These are phyloP conservation scores for Cladosporium halotolerans DNA, from an alignment of 2,329 filamentous ascomycete genomes.

Conservation along the genomic window DNA sequence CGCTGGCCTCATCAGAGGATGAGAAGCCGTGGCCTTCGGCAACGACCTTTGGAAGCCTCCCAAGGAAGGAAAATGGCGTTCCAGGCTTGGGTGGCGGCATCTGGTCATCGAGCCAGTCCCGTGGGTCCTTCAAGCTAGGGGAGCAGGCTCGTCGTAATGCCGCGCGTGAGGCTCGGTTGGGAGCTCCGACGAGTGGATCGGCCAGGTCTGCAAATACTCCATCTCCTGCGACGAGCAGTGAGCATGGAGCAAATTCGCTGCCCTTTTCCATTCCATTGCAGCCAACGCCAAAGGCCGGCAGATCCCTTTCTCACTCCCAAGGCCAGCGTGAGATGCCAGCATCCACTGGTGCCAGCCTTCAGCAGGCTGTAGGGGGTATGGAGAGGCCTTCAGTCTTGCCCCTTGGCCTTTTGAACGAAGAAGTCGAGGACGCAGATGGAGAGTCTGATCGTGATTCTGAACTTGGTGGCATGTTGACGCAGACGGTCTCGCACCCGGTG, in stretches of 20 bases:
- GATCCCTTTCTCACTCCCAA: conserved; percentile 90
- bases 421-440: conserved; percentile 4
- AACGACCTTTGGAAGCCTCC: conserved; percentile 51
- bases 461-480: conserved; percentile 22
- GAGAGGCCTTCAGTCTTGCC: conserved; percentile 6
- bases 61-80: conserved; percentile 27
- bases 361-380: conserved; percentile 1
- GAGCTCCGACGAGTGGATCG: conserved; percentile 35
- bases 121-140: conserved; percentile 28
- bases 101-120: conserved; percentile 24
- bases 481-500: conserved; percentile 28
- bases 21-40: conserved; percentile 49
- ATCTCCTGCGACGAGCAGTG: conserved; percentile 32
- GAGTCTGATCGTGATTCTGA: conserved; percentile 13
- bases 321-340: conserved; percentile 23
- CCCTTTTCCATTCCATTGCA: conserved; percentile 84
- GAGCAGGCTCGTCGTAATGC: conserved; percentile 24
- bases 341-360: background rate
- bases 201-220: conserved; percentile 31
- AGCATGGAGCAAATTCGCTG: conserved; percentile 49
- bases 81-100: conserved; percentile 39
- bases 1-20: conserved; percentile 88
- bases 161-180: conserved; percentile 36
- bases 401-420: conserved; percentile 12
- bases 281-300: conserved; percentile 84